Percentiles rank a stretch among this genome's conserved stretches.
phyloP scores from a whole-genome alignment of 192 early-diverging fungal genomes.

The Backusella psychrophila region DNA sequence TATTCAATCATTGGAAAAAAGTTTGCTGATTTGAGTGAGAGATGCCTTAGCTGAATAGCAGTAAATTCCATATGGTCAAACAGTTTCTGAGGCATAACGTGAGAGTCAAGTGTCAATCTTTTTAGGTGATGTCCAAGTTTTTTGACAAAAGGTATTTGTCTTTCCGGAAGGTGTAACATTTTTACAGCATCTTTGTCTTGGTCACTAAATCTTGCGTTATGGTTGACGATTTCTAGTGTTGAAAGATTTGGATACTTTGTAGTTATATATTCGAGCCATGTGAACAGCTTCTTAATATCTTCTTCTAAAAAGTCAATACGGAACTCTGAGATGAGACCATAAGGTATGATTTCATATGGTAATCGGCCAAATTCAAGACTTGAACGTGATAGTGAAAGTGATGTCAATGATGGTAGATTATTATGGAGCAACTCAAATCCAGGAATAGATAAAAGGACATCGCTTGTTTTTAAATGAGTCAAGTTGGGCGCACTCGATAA shows the following conservation, averaged over 20 bases:
- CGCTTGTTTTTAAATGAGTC: background rate
- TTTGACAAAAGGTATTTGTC: too few relatives aligned
- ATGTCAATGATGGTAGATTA: background rate
- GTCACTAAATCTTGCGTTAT: background rate
- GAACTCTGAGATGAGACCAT: background rate
- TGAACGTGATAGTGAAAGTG: background rate
- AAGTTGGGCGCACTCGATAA: background rate
- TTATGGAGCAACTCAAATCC: background rate
- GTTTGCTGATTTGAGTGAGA: background rate
- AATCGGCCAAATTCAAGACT: background rate
- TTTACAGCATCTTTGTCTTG: background rate
- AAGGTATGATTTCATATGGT: background rate
- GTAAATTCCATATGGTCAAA: background rate
- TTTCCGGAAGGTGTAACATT: background rate
- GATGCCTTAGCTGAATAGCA: background rate
- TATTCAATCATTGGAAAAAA: background rate
- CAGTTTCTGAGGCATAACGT: background rate
- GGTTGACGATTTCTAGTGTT: background rate
- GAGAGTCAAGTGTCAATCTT: background rate
- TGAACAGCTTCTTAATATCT: background rate
- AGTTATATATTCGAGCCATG: background rate
- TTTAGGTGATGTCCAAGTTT: background rate
- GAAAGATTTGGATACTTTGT: background rate
- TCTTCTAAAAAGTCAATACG: background rate
- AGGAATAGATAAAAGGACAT: background rate